These are phyloP conservation scores for Cicer cuneatum DNA, from an alignment of 306 rosid genomes.

Conservation along the genomic window DNA sequence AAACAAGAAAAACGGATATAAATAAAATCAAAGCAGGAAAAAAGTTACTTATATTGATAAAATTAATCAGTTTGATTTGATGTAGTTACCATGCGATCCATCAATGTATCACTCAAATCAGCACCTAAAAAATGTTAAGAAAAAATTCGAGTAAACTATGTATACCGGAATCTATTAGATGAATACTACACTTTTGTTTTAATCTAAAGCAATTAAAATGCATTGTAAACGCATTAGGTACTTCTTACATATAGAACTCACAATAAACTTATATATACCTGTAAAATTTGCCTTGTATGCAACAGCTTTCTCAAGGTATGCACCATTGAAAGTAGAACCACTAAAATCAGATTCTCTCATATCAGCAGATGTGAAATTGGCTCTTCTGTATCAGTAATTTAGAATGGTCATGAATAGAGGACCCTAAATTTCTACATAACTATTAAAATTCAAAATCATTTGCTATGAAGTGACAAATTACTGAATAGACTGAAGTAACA, in stretches of 20 bases:
- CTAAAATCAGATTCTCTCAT: slow-evolving; percentile 98
- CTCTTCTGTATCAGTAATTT: slow-evolving; percentile 75
- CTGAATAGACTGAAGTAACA: slow-evolving; percentile 7
- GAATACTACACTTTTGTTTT: not conserved
- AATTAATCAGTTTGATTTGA: slow-evolving; percentile 4
- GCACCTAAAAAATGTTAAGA: slow-evolving; percentile 58
- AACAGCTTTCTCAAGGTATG: slow-evolving; percentile 95
- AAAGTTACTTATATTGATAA: not conserved
- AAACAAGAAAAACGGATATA: slow-evolving; percentile 7
- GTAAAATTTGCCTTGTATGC: slow-evolving; percentile 92
- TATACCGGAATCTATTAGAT: not conserved
- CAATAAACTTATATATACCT: slow-evolving; percentile 53
- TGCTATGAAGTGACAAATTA: slow-evolving; percentile 18
- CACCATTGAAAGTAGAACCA: slow-evolving; percentile 95
- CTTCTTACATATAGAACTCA: not conserved
- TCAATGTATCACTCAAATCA: slow-evolving; percentile 91
- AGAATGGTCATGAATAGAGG: slow-evolving; percentile 46
- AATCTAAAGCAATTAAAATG: too few relatives aligned
- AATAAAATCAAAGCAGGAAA: not conserved
- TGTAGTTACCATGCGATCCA: slow-evolving; percentile 92
- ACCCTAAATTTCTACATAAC: slow-evolving; percentile 36
- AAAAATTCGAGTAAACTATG: not conserved
- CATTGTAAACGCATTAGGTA: not conserved
- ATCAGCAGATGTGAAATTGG: slow-evolving; percentile 98
- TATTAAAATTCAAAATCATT: slow-evolving; percentile 33